Conservation (phyloP, 2,329 filamentous ascomycete genomes). For the Fusarium sterilihyphosum region DNA sequence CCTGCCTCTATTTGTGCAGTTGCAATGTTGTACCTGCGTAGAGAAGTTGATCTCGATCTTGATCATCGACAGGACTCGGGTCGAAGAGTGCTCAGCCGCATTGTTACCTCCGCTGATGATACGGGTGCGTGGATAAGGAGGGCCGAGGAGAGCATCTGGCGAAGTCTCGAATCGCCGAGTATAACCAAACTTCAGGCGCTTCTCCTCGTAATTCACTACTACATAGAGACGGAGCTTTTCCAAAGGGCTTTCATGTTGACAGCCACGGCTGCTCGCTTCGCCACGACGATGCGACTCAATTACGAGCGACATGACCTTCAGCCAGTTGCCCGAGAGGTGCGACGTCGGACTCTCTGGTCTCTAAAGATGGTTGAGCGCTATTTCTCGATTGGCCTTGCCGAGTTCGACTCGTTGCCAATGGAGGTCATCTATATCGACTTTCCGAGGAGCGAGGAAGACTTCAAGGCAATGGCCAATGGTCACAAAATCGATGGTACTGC, state of each 20-base stretch:
- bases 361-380: neutral
- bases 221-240: neutral
- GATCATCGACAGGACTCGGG: neutral
- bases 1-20: neutral
- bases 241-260: neutral
- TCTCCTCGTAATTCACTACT: neutral
- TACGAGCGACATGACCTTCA: neutral
- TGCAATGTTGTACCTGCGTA: neutral
- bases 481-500: neutral
- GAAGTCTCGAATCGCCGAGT: neutral
- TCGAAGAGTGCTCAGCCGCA: too few relatives aligned
- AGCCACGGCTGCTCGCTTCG: neutral
- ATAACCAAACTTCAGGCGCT: neutral
- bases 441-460: neutral
- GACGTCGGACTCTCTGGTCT: neutral
- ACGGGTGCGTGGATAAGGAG: neutral
- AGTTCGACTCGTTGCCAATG: neutral
- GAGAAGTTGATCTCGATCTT: neutral
- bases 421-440: neutral
- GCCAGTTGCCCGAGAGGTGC: neutral
- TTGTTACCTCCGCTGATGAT: neutral
- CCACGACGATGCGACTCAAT: neutral
- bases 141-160: neutral
- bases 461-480: neutral
- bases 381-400: neutral